Evolutionary conservation across 164 flowering plant genomes (phyloP), one percentile per base, ranked within the genome.

Genomic region (Aristolochia contorta): DNA sequence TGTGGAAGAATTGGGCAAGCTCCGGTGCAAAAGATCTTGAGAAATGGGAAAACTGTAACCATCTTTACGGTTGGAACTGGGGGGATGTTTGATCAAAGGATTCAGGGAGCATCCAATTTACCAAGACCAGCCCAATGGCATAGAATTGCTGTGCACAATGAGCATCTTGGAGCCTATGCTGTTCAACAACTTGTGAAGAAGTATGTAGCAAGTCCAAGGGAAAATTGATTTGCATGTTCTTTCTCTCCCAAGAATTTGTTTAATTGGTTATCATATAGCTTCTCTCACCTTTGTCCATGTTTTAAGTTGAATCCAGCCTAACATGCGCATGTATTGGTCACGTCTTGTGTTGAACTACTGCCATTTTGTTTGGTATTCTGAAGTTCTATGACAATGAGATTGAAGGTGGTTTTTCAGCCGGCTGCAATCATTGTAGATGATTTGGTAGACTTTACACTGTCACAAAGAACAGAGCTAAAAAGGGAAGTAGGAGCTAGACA

Each of bases 61-160:
- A 85, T 89, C 54, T 90, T 90, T 67, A 88, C 92, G 0, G 89
- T 93, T 60, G 97, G 97, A 60, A 93, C 97, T 47, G 97, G 94
- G 12, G 99, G 97, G 14, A 77, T 93, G 95, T 88, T 61, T 82
- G 99, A 93, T 70, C 97, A 86, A 63, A 82, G 97, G 67, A 68
- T 68, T 66, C n/a, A 63, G 2, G 78, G 75, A 49, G 66, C 69
- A 1, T 68, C 64, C 18, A 73, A 80, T 65, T 66, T 80, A 77
- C 91, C 97, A 20, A 85, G 66, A 72, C 97, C 97, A 16, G 92
- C 82, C 69, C 99, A 90, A 47, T 93, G 99, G 99, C 97, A 90
- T 78, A 82, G 97, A 20, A 73, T 90, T 78, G 96, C 85, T 12
- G 92, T 88, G 65, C 99, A 93, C 73, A 86, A 84, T 70, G 84